These are phyloP conservation scores for Gymnopilus junonius DNA, from an alignment of 768 basidiomycete genomes.

Conservation along the genomic window DNA sequence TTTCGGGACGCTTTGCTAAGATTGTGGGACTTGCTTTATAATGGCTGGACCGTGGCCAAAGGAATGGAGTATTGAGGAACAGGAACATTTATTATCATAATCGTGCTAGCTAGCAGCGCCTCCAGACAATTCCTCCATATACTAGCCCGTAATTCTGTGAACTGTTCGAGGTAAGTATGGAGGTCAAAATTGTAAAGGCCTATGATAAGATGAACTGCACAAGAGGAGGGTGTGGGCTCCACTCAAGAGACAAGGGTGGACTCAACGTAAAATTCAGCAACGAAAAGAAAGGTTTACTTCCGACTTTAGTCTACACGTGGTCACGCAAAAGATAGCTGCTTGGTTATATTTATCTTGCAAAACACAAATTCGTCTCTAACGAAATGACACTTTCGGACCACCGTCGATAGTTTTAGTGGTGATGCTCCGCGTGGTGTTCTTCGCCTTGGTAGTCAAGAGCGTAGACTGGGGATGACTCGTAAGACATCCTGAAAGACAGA, in stretches of 20 bases:
- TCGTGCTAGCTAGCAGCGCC: slow-evolving; percentile 13
- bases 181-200: slow-evolving; percentile 6
- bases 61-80: background rate
- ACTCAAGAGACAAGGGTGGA: background rate
- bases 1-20: slow-evolving; percentile 6
- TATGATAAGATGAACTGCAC: background rate
- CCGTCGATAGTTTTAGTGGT: slow-evolving; percentile 34
- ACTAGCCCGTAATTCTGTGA: slow-evolving; percentile 1
- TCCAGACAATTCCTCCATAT: slow-evolving; percentile 5
- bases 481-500: background rate
- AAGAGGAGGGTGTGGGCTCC: background rate
- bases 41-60: slow-evolving; percentile 1
- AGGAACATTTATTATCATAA: background rate
- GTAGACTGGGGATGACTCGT: slow-evolving; percentile 54
- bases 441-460: slow-evolving; percentile 72
- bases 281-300: slow-evolving; percentile 1
- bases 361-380: slow-evolving; percentile 14
- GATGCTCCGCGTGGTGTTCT: slow-evolving; percentile 53
- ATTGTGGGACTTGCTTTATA: slow-evolving; percentile 11
- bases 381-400: slow-evolving; percentile 6
- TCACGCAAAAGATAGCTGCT: slow-evolving; percentile 6
- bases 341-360: slow-evolving; percentile 25
- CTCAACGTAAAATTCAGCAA: background rate
- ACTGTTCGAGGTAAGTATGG: slow-evolving; percentile 3
- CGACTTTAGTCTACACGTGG: slow-evolving; percentile 18